These are phyloP conservation scores for Glarea lozoyensis DNA, from an alignment of 495 filamentous ascomycete species.

Conservation along the genomic window DNA sequence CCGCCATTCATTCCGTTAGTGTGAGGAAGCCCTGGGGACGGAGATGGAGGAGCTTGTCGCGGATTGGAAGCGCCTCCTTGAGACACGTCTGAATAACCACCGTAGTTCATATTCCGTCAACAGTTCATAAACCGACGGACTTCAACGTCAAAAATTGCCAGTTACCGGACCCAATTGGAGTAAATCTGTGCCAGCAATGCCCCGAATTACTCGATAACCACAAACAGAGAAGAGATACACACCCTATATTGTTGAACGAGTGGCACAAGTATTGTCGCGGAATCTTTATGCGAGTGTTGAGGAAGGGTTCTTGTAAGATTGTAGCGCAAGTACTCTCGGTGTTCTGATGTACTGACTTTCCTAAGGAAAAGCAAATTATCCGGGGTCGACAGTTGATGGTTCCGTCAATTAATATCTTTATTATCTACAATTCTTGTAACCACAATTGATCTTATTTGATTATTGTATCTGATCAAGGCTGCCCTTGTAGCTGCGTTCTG, in stretches of 20 bases:
- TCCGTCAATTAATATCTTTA: too few species aligned
- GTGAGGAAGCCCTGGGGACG: constrained; percentile 24
- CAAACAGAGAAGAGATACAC: background rate
- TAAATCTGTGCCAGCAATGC: background rate
- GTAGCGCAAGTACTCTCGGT: too few species aligned
- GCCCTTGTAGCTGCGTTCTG: too few species aligned
- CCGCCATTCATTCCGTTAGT: constrained; percentile 50
- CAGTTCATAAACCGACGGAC: background rate
- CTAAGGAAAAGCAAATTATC: too few species aligned
- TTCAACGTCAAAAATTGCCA: background rate
- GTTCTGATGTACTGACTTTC: too few species aligned
- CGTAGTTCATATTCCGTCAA: constrained; percentile 7
- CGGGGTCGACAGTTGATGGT: too few species aligned
- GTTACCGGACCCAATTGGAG: background rate
- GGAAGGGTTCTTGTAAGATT: too few species aligned
- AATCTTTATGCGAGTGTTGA: background rate
- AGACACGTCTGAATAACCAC: constrained; percentile 16
- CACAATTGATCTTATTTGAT: too few species aligned
- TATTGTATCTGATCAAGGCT: too few species aligned
- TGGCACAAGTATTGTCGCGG: background rate
- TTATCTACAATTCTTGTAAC: too few species aligned
- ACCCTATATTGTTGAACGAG: too few species aligned
- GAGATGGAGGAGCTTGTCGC: constrained; percentile 21
- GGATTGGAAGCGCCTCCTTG: constrained; percentile 5
- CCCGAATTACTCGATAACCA: background rate